Evolutionary conservation across 257 asterid species (phyloP), one percentile per base, ranked within the genome.

Genomic region (Lycium ferocissimum): DNA sequence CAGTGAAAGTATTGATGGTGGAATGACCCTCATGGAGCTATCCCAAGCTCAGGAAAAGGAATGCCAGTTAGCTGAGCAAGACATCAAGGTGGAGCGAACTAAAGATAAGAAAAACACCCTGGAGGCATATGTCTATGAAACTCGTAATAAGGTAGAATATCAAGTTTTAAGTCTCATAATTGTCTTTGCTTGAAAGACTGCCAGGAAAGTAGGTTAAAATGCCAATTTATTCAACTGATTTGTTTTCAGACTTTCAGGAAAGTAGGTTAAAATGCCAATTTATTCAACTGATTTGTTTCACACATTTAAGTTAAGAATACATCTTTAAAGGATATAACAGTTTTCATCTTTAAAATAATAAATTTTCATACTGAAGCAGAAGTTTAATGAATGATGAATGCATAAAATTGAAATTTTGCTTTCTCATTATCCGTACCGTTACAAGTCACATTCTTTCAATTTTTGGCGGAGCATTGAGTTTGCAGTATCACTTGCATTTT

Each of bases 91-190:
- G 92, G 99, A 97, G 90, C 94, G 93, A 90, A 97, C 99, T 87
- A 95, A 97, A 91, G 98, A 97, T 85, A 91, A 91, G 93, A 97
- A 95, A 90, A 97, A 97, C 89, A 91, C 98, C 57, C 88, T 97
- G 84, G 99, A 97, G 93, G 92, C 99, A 43, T 97, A 94, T 80
- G 98, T 97, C 79, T 97, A 97, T 82, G 98, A 97, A 72, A 92
- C 98, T 9, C 95, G 99, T 86, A 97, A 91, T 87, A 97, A 94
- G 98, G 99, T 97, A 86, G 45, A 38, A 22, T 47, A 80, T 87
- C 85, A 65, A 72, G 33, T 45, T 56, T 58, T 53, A 54, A 57
- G 11, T 20, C 13, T 70, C 13, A 35, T 70, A 22, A 26, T 8
- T 54, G 15, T 76, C 65, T 76, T 73, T 49, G n/a, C 82, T 76